Conservation (phyloP, 176 grass and related monocot species). For the Zoysia pacifica region DNA sequence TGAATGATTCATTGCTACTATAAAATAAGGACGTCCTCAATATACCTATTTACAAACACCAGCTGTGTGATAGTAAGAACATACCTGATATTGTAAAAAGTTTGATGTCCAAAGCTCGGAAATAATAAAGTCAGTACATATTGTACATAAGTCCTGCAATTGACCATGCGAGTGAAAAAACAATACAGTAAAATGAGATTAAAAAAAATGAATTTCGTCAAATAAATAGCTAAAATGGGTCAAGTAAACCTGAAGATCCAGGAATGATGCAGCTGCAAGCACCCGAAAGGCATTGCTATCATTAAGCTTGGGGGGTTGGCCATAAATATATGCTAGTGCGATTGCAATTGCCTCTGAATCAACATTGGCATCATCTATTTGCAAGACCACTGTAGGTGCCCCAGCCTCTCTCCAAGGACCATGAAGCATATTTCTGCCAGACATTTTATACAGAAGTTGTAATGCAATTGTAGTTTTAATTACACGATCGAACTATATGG, state of each 20-base stretch:
- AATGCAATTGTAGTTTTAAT: slow-evolving; percentile 13
- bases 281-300: slow-evolving; percentile 89
- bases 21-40: not conserved
- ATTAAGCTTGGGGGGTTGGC: slow-evolving; percentile 83
- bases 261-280: slow-evolving; percentile 91
- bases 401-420: slow-evolving; percentile 97
- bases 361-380: slow-evolving; percentile 89
- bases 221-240: slow-evolving; percentile 16
- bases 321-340: slow-evolving; percentile 83
- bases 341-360: slow-evolving; percentile 91
- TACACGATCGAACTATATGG: slow-evolving; percentile 3
- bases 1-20: not conserved
- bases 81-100: slow-evolving; percentile 89
- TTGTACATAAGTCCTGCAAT: slow-evolving; percentile 89
- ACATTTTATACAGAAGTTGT: slow-evolving; percentile 26
- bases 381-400: slow-evolving; percentile 73
- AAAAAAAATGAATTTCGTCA: not conserved
- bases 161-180: slow-evolving; percentile 26
- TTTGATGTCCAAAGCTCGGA: slow-evolving; percentile 94
- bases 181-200: not conserved
- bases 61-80: not conserved
- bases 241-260: slow-evolving; percentile 87
- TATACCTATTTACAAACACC: slow-evolving; percentile 9
- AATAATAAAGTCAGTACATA: slow-evolving; percentile 99
- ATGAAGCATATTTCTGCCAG: slow-evolving; percentile 91